phyloP scores from a whole-genome alignment of 495 filamentous ascomycete species.

The Penicillium lagena region DNA sequence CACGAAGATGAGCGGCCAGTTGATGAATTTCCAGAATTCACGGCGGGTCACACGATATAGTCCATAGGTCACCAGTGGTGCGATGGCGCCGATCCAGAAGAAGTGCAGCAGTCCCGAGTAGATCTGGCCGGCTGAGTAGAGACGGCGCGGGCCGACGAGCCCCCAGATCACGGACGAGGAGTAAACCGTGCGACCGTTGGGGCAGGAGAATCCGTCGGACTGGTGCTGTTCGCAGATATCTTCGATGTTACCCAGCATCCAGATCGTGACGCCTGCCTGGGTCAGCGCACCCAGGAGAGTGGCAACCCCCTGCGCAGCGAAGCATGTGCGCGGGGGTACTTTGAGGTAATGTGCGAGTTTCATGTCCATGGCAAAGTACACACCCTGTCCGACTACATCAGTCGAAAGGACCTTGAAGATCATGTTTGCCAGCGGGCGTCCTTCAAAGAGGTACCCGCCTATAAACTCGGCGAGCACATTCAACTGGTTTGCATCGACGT shows the following conservation, averaged over 20 bases:
- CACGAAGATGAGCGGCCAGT: slow-evolving; percentile 23
- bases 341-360: slow-evolving; percentile 75
- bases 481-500: slow-evolving; percentile 61
- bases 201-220: slow-evolving; percentile 77
- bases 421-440: slow-evolving; percentile 83
- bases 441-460: slow-evolving; percentile 48
- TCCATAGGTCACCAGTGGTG: slow-evolving; percentile 61
- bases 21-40: slow-evolving; percentile 16
- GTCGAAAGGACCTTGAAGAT: slow-evolving; percentile 66
- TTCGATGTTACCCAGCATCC: slow-evolving; percentile 71
- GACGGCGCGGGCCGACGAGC: slow-evolving; percentile 70
- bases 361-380: slow-evolving; percentile 80
- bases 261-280: slow-evolving; percentile 67
- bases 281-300: slow-evolving; percentile 68
- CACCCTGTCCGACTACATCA: slow-evolving; percentile 74
- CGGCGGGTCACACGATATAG: slow-evolving; percentile 35
- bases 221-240: slow-evolving; percentile 70
- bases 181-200: slow-evolving; percentile 79
- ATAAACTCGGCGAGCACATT: slow-evolving; percentile 57
- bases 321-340: slow-evolving; percentile 68
- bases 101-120: slow-evolving; percentile 64
- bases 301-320: slow-evolving; percentile 58
- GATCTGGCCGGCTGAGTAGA: slow-evolving; percentile 29
- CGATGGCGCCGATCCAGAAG: slow-evolving; percentile 65
- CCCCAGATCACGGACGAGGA: slow-evolving; percentile 84